Conservation (phyloP, 495 filamentous ascomycete genomes). For the Lepidopterella palustris region DNA sequence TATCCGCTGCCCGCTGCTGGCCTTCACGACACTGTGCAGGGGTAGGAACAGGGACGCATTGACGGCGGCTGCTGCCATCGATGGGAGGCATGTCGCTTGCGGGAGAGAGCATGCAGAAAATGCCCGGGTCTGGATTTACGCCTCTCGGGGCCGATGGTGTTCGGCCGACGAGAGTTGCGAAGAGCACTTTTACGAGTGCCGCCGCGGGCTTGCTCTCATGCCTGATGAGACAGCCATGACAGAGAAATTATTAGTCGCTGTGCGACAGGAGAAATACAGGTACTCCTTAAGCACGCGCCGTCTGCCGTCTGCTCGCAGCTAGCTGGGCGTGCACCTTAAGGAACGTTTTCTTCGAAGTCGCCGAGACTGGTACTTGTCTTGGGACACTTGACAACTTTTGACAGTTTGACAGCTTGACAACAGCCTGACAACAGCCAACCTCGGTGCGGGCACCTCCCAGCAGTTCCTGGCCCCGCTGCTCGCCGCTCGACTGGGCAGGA, state of each 20-base stretch:
- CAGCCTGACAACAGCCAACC: neutral
- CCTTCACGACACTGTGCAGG: neutral
- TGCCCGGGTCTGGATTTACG: conserved; percentile 1
- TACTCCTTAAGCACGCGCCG: too few relatives aligned
- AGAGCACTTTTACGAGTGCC: neutral
- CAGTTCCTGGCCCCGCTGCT: neutral
- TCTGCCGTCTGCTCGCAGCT: too few relatives aligned
- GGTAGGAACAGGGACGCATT: neutral
- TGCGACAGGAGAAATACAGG: too few relatives aligned
- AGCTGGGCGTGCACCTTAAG: too few relatives aligned
- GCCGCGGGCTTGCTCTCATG: neutral
- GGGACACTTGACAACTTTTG: neutral
- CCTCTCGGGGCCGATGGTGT: conserved; percentile 1
- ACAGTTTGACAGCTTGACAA: neutral
- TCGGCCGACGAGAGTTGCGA: too few relatives aligned
- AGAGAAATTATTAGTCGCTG: too few relatives aligned
- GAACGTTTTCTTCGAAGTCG: too few relatives aligned
- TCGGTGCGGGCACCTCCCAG: neutral
- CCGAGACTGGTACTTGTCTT: too few relatives aligned
- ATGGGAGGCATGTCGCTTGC: conserved; percentile 1
- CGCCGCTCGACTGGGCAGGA: neutral
- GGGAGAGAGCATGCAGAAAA: neutral
- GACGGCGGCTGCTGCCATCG: neutral
- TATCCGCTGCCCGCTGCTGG: neutral
- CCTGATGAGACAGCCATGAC: too few relatives aligned